Percentiles rank a stretch among this genome's conserved stretches.
Evolutionary conservation across 2,329 filamentous ascomycete genomes (phyloP).

Genomic region (Periconia sp.): DNA sequence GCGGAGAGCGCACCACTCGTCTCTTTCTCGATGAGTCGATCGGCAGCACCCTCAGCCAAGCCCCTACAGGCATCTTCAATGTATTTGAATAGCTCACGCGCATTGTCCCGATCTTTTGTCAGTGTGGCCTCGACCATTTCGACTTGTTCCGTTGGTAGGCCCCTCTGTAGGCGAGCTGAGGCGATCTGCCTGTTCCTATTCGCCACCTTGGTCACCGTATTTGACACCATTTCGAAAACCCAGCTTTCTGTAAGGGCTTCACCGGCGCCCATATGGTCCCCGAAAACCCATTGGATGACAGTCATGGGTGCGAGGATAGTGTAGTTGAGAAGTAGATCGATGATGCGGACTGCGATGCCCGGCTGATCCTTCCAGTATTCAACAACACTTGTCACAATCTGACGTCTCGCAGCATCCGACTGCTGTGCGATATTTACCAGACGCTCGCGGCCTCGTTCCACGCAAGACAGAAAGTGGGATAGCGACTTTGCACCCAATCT

Average conservation of each 20-base stretch:
- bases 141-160: constrained; percentile 59
- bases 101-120: constrained; percentile 68
- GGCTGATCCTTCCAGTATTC: constrained; percentile 92
- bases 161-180: constrained; percentile 60
- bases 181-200: constrained; percentile 82
- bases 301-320: constrained; percentile 84
- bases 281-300: constrained; percentile 87
- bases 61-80: constrained; percentile 77
- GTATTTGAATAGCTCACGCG: constrained; percentile 76
- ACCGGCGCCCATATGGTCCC: constrained; percentile 65
- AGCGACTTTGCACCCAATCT: constrained; percentile 93
- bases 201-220: constrained; percentile 88
- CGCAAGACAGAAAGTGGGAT: constrained; percentile 92
- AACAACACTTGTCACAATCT: constrained; percentile 90
- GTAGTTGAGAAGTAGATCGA: constrained; percentile 97
- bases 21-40: constrained; percentile 73
- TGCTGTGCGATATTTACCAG: constrained; percentile 76
- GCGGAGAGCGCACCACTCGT: constrained; percentile 47
- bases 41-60: constrained; percentile 73
- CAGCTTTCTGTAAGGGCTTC: constrained; percentile 71
- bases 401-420: constrained; percentile 74
- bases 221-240: constrained; percentile 86
- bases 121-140: constrained; percentile 67
- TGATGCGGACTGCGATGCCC: constrained; percentile 85
- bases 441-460: constrained; percentile 90